A percentile compares a stretch with the other conserved stretches of the same genome.
phyloP scores from a whole-genome alignment of 2,329 filamentous ascomycete genomes.

The Cladosporium sp. region DNA sequence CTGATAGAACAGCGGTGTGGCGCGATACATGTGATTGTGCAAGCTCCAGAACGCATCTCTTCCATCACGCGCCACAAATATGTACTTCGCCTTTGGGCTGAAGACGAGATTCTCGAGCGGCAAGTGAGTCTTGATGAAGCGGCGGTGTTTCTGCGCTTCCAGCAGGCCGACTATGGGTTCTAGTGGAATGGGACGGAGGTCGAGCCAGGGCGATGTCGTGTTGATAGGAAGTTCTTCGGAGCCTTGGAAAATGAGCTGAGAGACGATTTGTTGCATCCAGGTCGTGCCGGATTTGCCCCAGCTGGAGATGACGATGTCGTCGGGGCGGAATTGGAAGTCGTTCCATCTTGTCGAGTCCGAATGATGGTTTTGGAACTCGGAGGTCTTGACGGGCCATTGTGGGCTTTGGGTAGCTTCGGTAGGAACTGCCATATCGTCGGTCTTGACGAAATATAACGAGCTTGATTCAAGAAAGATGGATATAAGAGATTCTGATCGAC shows the following conservation, averaged over 20 bases:
- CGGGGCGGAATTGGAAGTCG: background rate
- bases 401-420: background rate
- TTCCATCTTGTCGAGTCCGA: constrained; percentile 1
- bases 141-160: constrained; percentile 4
- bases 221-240: background rate
- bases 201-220: background rate
- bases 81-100: constrained; percentile 4
- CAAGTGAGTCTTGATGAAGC: constrained; percentile 2
- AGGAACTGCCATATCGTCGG: background rate
- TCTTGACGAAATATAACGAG: background rate
- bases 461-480: background rate
- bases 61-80: constrained; percentile 1
- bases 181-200: background rate
- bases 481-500: background rate
- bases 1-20: constrained; percentile 1
- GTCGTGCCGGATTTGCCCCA: constrained; percentile 8
- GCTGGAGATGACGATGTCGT: constrained; percentile 9
- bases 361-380: constrained; percentile 1
- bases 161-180: background rate
- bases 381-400: background rate
- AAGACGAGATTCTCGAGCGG: background rate
- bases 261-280: constrained; percentile 12
- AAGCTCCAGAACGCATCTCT: constrained; percentile 3
- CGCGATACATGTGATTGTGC: constrained; percentile 3
- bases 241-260: constrained; percentile 6